A percentile compares a stretch with the other conserved stretches of the same genome.
phyloP scores from a whole-genome alignment of 2,329 filamentous ascomycete species.

The Pseudogymnoascus sp. region DNA sequence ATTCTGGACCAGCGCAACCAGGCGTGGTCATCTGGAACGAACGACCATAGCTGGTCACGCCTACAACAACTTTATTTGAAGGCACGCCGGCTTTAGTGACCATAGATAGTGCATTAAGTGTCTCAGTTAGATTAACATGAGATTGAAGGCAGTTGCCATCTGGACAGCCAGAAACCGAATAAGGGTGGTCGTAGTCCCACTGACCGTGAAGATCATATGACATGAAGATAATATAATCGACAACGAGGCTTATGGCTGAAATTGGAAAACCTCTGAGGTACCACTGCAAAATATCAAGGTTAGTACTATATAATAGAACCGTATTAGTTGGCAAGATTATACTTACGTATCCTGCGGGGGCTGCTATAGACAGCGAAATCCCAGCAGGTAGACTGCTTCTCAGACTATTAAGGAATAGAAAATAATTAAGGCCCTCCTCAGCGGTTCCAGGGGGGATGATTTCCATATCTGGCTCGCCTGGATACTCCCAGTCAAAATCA shows the following conservation, averaged over 20 bases:
- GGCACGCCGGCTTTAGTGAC: constrained; percentile 31
- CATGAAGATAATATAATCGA: constrained; percentile 24
- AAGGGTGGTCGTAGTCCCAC: constrained; percentile 33
- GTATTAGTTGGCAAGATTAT: background rate
- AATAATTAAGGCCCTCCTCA: constrained; percentile 31
- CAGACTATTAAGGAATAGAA: constrained; percentile 27
- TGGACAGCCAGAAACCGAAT: constrained; percentile 25
- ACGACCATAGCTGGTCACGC: constrained; percentile 31
- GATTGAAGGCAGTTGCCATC: constrained; percentile 27
- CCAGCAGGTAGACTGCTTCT: constrained; percentile 19
- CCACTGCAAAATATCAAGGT: constrained; percentile 17
- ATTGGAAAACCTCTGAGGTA: constrained; percentile 26
- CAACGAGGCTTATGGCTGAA: constrained; percentile 11
- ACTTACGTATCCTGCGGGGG: constrained; percentile 25
- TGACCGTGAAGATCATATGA: constrained; percentile 32
- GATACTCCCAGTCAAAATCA: constrained; percentile 31
- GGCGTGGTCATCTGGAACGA: constrained; percentile 30
- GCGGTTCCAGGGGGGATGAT: constrained; percentile 28
- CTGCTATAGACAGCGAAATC: constrained; percentile 21
- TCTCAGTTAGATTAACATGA: constrained; percentile 34
- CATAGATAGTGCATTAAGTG: constrained; percentile 29
- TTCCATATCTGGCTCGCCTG: constrained; percentile 30
- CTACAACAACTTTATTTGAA: constrained; percentile 28
- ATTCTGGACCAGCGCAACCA: constrained; percentile 21
- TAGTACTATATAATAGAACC: background rate